Conservation (phyloP, 2,329 filamentous ascomycete species). For the Nothopassalora personata region DNA sequence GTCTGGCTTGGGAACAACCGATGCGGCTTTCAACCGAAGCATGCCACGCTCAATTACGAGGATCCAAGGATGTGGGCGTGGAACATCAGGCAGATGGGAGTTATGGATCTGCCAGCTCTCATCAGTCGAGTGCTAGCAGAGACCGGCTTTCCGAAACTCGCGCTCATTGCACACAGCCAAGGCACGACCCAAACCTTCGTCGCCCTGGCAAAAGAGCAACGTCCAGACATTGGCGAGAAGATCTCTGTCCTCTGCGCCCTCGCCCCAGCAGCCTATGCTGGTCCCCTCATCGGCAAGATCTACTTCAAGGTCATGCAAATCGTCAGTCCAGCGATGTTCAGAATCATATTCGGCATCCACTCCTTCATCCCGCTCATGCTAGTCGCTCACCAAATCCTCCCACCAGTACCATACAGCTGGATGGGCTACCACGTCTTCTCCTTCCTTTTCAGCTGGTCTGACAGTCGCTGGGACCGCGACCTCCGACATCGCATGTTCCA, state of each 20-base stretch:
- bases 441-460: conserved; percentile 84
- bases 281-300: conserved; percentile 75
- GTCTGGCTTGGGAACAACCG: conserved; percentile 95
- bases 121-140: conserved; percentile 72
- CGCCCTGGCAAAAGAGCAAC: conserved; percentile 81
- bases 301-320: conserved; percentile 89
- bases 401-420: conserved; percentile 65
- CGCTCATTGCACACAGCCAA: conserved; percentile 81
- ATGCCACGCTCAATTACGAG: conserved; percentile 61
- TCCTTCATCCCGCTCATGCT: conserved; percentile 94
- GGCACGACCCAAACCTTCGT: conserved; percentile 86
- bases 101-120: conserved; percentile 78
- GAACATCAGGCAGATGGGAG: conserved; percentile 93
- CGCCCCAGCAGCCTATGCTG: conserved; percentile 85
- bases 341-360: conserved; percentile 82
- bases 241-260: conserved; percentile 87
- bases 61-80: conserved; percentile 95
- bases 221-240: conserved; percentile 74
- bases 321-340: conserved; percentile 70
- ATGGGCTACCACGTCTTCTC: conserved; percentile 86
- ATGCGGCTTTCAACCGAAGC: conserved; percentile 75
- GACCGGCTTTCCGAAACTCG: conserved; percentile 78
- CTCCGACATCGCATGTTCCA: conserved; percentile 81
- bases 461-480: conserved; percentile 75
- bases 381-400: conserved; percentile 65